Evolutionary conservation across 2,329 filamentous ascomycete species (phyloP).

Genomic region (Talaromyces islandicus): DNA sequence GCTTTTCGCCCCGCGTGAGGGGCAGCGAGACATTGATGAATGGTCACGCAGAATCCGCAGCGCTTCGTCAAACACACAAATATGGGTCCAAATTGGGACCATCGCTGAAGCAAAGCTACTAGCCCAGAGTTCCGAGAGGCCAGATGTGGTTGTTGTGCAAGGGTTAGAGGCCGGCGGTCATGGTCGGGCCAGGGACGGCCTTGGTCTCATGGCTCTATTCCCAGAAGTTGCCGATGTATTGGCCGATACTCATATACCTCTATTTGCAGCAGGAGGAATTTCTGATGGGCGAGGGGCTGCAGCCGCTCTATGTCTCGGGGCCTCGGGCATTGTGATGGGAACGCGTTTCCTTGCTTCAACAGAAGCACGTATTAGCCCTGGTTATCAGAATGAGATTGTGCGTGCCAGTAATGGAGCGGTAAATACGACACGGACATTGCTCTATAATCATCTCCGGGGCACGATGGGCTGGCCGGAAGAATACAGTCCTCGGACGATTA

Average conservation of each 20-base stretch:
- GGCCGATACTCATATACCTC: slow-evolving; percentile 34
- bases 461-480: slow-evolving; percentile 54
- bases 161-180: slow-evolving; percentile 53
- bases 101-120: slow-evolving; percentile 44
- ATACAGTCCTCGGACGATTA: slow-evolving; percentile 55
- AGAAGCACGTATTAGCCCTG: slow-evolving; percentile 45
- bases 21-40: slow-evolving; percentile 28
- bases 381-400: slow-evolving; percentile 49
- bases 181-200: slow-evolving; percentile 41
- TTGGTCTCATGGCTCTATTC: slow-evolving; percentile 45
- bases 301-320: slow-evolving; percentile 47
- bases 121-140: slow-evolving; percentile 26
- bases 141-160: slow-evolving; percentile 51
- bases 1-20: slow-evolving; percentile 34
- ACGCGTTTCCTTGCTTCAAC: slow-evolving; percentile 55
- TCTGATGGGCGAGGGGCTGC: slow-evolving; percentile 47
- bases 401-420: slow-evolving; percentile 47
- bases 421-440: slow-evolving; percentile 44
- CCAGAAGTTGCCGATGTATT: slow-evolving; percentile 50
- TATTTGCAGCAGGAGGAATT: slow-evolving; percentile 51
- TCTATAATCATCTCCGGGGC: slow-evolving; percentile 52
- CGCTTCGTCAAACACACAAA: slow-evolving; percentile 38
- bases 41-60: slow-evolving; percentile 44
- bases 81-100: slow-evolving; percentile 54
- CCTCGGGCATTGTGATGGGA: slow-evolving; percentile 54